These are phyloP conservation scores for Arthroderma uncinatum DNA, from an alignment of 2,329 filamentous ascomycete genomes.

Conservation along the genomic window DNA sequence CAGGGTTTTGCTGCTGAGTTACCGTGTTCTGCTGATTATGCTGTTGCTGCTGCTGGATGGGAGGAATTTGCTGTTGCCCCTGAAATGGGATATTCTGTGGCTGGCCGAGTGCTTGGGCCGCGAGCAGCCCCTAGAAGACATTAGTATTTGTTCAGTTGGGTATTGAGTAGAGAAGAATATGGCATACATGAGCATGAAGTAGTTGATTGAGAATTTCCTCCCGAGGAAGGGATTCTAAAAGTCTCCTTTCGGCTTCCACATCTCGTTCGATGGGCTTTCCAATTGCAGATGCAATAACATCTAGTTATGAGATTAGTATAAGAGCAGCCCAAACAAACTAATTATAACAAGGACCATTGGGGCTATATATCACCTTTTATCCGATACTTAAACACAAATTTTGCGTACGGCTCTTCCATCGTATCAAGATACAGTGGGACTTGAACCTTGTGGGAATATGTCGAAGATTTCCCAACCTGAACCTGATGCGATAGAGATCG, in stretches of 20 bases:
- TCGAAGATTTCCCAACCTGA: constrained; percentile 21
- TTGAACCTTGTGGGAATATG: constrained; percentile 22
- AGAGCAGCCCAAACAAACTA: background rate
- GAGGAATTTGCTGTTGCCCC: background rate
- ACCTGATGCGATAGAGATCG: constrained; percentile 22
- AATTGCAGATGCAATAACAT: constrained; percentile 14
- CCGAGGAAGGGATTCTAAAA: constrained; percentile 15
- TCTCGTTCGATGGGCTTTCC: constrained; percentile 12
- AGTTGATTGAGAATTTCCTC: constrained; percentile 18
- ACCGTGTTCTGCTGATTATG: background rate
- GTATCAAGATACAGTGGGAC: constrained; percentile 22
- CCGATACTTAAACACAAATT: constrained; percentile 27
- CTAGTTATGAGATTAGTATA: constrained; percentile 7
- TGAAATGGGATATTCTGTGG: background rate
- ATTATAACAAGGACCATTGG: background rate
- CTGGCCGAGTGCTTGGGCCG: background rate
- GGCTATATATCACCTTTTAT: constrained; percentile 8
- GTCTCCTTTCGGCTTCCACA: constrained; percentile 16
- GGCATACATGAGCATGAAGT: constrained; percentile 14
- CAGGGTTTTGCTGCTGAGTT: background rate
- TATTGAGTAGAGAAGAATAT: background rate
- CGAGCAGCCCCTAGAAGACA: background rate
- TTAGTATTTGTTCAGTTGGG: background rate
- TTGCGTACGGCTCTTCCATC: constrained; percentile 24
- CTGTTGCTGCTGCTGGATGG: background rate